These are phyloP conservation scores for Lepidium aucheri DNA, from an alignment of 345 rosid species.

Conservation along the genomic window DNA sequence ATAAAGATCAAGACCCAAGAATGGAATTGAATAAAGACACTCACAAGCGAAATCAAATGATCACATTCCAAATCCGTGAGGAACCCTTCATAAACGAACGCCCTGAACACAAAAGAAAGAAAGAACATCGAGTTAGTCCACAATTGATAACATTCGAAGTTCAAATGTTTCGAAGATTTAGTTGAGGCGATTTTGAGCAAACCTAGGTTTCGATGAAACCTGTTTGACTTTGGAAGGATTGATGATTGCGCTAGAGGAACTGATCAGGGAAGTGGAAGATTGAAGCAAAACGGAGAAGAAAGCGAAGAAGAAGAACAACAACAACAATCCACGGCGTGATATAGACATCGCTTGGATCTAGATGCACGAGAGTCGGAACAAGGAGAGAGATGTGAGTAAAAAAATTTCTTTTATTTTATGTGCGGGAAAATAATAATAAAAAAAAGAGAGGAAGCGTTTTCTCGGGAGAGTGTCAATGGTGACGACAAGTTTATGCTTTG, in stretches of 20 bases:
- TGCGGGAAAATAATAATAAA: neutral
- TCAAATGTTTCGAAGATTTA: neutral
- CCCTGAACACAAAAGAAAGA: conserved; percentile 35
- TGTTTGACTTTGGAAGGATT: conserved; percentile 81
- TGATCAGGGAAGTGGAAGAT: conserved; percentile 34
- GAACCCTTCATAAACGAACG: conserved; percentile 89
- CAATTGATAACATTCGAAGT: neutral
- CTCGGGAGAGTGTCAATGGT: conserved; percentile 8
- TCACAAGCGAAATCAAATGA: conserved; percentile 79
- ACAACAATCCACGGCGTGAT: conserved; percentile 10
- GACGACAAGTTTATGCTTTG: neutral
- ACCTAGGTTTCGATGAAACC: conserved; percentile 84
- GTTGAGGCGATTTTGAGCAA: neutral
- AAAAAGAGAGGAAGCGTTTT: neutral
- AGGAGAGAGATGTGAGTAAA: neutral
- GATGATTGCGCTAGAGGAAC: conserved; percentile 45
- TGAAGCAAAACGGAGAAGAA: conserved; percentile 32
- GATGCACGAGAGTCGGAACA: neutral
- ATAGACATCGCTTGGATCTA: conserved; percentile 14
- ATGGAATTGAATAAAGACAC: conserved; percentile 18
- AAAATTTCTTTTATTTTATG: neutral
- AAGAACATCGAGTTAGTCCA: neutral
- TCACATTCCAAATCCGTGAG: conserved; percentile 94
- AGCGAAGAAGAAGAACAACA: conserved; percentile 18
- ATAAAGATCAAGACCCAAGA: neutral